phyloP scores from a whole-genome alignment of 371 early-diverging fungal species.

The Basidiobolus meristosporus region DNA sequence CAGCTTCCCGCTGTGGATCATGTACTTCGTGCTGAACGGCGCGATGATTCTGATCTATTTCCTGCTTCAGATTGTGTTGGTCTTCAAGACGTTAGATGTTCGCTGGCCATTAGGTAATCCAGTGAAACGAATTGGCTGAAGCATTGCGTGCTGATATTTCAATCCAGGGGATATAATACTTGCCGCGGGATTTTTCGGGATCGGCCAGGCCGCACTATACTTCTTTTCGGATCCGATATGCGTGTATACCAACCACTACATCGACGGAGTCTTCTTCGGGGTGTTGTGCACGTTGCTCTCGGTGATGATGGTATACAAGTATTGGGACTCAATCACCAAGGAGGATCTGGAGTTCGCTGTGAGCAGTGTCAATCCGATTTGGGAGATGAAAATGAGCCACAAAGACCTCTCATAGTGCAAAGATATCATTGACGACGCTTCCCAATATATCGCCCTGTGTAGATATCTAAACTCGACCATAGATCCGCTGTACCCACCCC shows the following conservation, averaged over 20 bases:
- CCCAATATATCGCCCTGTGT: no score
- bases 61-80: slow-evolving; percentile 78
- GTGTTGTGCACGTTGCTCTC: slow-evolving; percentile 75
- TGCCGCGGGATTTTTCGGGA: slow-evolving; percentile 64
- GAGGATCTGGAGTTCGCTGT: slow-evolving; percentile 95
- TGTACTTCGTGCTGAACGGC: slow-evolving; percentile 75
- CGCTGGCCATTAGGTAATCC: slow-evolving; percentile 74
- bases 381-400: slow-evolving; percentile 44
- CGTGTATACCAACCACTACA: slow-evolving; percentile 74
- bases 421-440: no score
- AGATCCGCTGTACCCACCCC: no score
- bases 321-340: slow-evolving; percentile 96
- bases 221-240: slow-evolving; percentile 65
- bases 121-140: not conserved
- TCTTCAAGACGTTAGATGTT: slow-evolving; percentile 84
- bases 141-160: not conserved
- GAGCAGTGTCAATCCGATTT: slow-evolving; percentile 69
- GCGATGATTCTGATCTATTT: slow-evolving; percentile 68
- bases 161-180: slow-evolving; percentile 62
- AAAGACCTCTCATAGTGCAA: no score
- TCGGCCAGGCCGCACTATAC: slow-evolving; percentile 67
- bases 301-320: slow-evolving; percentile 98
- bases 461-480: no score
- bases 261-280: slow-evolving; percentile 93
- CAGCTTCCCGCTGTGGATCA: slow-evolving; percentile 68